Evolutionary conservation across 352 stramenopile genomes (phyloP), one percentile per base, ranked within the genome.

Genomic region (Aphanomyces astaci): DNA sequence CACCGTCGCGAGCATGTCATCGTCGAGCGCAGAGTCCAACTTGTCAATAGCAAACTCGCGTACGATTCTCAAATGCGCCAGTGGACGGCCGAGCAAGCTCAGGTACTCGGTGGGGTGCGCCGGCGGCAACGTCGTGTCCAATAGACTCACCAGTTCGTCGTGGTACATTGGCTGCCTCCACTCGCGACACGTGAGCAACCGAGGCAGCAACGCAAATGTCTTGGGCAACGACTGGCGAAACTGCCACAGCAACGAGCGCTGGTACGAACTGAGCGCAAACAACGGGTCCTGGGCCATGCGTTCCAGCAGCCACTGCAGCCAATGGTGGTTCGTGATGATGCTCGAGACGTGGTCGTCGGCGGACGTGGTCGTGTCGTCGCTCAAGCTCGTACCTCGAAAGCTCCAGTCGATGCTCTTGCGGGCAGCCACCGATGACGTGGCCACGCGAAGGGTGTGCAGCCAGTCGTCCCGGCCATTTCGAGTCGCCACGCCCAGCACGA

Each of bases 401-500:
- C 51, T 59, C 62, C 62, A 68, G 24, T 68, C 62, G 27, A 32
- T 45, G 27, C 39, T 68, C 62, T 68, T 68, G 13, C 49, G 62
- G 11, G 27, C 43, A 45, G 48, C 46, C 60, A 33, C 30, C 36
- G 62, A 60, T 11, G 49, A 32, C 7, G 55, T 43, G 4, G 51
- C 51, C 17, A 59, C 30, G 51, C 51, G 51, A 17, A 59, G 51
- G 4, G 51, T 59, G 33, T 68, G 62, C 86, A 95, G 92, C 86
- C 86, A 95, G 69, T 92, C 86, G 63, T 95, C 84, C 15, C 86
- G 86, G 55, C 89, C 83, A 74, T 95, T 84, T 71, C 92, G 92
- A 0, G 86, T 95, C 49, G 90, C 82, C 10, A 84, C 83, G 45
- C 76, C 82, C 69, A 95, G 89, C 43, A 92, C 83, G 46, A 84